These are phyloP conservation scores for Chaetomium fimeti DNA, from an alignment of 495 filamentous ascomycete genomes.

Conservation along the genomic window DNA sequence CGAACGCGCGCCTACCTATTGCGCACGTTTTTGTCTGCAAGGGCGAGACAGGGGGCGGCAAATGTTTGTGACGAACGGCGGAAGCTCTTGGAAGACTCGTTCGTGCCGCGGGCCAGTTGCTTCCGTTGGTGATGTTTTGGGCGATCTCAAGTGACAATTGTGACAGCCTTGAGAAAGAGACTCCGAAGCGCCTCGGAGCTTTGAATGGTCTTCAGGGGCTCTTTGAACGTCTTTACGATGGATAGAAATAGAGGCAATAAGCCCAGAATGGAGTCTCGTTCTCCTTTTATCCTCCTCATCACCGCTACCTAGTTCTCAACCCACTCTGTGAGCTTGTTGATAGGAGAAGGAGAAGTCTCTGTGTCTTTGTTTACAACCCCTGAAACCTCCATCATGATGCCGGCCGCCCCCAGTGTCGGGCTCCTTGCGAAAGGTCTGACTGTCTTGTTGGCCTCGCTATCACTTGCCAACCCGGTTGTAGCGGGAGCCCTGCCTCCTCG, in stretches of 20 bases:
- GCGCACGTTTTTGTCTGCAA: neutral
- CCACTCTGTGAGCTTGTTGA: neutral
- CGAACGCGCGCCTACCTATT: neutral
- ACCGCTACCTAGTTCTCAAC: neutral
- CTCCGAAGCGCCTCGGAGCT: neutral
- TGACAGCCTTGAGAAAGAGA: neutral
- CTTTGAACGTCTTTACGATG: neutral
- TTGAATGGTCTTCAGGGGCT: neutral
- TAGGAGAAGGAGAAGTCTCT: too few species aligned
- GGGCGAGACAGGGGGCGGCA: neutral
- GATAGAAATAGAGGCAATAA: conserved; percentile 4
- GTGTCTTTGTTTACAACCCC: conserved; percentile 7
- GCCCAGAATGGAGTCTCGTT: neutral
- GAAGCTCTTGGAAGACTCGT: neutral
- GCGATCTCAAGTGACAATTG: neutral
- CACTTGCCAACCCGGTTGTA: neutral
- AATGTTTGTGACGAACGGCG: neutral
- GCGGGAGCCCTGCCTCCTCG: neutral
- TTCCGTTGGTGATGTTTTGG: conserved; percentile 7
- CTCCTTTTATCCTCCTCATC: neutral
- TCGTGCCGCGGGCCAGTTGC: conserved; percentile 4
- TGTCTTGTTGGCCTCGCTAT: neutral
- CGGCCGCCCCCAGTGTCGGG: neutral
- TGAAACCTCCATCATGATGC: conserved; percentile 4
- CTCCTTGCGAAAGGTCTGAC: neutral